Conservation (phyloP, 2,329 filamentous ascomycete genomes). For the Trichoderma gracile region DNA sequence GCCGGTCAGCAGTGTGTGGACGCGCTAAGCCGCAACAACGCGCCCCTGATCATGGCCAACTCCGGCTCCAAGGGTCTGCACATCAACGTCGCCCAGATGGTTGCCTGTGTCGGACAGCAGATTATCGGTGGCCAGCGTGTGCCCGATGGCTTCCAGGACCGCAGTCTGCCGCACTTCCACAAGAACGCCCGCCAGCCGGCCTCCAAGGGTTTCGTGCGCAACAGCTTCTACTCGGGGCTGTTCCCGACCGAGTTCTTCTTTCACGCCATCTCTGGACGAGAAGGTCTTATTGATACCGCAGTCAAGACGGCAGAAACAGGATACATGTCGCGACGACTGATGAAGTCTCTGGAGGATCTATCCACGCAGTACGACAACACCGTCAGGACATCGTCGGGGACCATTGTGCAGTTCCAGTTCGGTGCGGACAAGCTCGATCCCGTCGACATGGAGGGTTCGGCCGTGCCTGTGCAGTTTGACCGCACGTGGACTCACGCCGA, state of each 20-base stretch:
- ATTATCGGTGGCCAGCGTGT: constrained; percentile 95
- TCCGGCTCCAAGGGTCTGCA: constrained; percentile 96
- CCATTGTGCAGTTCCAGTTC: constrained; percentile 95
- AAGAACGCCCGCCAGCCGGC: constrained; percentile 91
- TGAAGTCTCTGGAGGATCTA: constrained; percentile 96
- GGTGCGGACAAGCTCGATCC: constrained; percentile 95
- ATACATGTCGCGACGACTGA: constrained; percentile 96
- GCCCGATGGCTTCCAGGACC: constrained; percentile 92
- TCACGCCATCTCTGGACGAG: constrained; percentile 96
- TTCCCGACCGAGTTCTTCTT: constrained; percentile 93
- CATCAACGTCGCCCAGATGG: constrained; percentile 99
- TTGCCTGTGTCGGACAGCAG: constrained; percentile 94
- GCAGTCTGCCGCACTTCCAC: constrained; percentile 90
- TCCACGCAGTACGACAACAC: constrained; percentile 94
- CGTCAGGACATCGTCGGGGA: constrained; percentile 83
- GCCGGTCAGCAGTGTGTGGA: constrained; percentile 90
- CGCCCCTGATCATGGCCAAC: constrained; percentile 93
- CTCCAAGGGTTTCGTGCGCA: constrained; percentile 93
- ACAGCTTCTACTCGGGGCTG: constrained; percentile 94
- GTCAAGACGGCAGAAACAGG: constrained; percentile 99
- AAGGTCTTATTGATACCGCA: constrained; percentile 97
- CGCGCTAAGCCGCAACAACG: constrained; percentile 86
- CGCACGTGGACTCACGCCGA: constrained; percentile 84
- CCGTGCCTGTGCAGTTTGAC: constrained; percentile 87
- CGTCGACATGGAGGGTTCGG: constrained; percentile 94